Conservation (phyloP, 495 filamentous ascomycete genomes). For the Daldinia caldariorum region DNA sequence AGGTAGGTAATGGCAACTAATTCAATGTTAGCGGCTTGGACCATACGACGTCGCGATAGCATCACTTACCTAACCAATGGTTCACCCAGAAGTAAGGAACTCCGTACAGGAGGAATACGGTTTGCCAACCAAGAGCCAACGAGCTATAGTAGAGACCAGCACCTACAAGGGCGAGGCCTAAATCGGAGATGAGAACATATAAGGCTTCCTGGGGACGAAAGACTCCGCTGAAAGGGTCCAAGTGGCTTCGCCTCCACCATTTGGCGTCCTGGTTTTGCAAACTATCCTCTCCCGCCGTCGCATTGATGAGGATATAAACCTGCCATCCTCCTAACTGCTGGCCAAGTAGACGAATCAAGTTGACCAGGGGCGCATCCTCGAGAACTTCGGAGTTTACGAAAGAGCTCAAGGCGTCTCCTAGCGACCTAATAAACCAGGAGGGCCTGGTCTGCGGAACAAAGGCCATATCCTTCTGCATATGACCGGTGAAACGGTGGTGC, state of each 20-base stretch:
- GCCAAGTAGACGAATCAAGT: constrained; percentile 57
- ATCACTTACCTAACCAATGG: constrained; percentile 64
- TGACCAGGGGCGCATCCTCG: constrained; percentile 67
- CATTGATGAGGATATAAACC: constrained; percentile 64
- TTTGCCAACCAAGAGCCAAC: constrained; percentile 60
- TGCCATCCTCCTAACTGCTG: constrained; percentile 69
- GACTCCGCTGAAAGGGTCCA: constrained; percentile 57
- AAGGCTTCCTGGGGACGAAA: constrained; percentile 67
- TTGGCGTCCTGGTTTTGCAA: constrained; percentile 65
- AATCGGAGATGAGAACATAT: constrained; percentile 67
- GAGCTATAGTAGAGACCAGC: constrained; percentile 56
- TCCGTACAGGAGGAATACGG: constrained; percentile 61
- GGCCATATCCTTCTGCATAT: constrained; percentile 68
- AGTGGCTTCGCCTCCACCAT: constrained; percentile 65
- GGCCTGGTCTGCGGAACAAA: constrained; percentile 64
- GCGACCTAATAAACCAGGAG: constrained; percentile 50
- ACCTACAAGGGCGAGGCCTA: constrained; percentile 62
- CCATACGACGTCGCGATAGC: background rate
- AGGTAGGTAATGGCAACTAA: constrained; percentile 69
- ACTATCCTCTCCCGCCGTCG: constrained; percentile 61
- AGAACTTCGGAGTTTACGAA: constrained; percentile 56
- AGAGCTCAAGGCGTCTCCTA: constrained; percentile 48
- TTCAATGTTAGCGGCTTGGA: constrained; percentile 15
- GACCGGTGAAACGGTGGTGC: constrained; percentile 72
- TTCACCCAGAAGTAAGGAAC: constrained; percentile 69